Percentiles rank a stretch among this genome's conserved stretches.
phyloP scores from a whole-genome alignment of 139 green algal genomes.

The Chlorella sp. region DNA sequence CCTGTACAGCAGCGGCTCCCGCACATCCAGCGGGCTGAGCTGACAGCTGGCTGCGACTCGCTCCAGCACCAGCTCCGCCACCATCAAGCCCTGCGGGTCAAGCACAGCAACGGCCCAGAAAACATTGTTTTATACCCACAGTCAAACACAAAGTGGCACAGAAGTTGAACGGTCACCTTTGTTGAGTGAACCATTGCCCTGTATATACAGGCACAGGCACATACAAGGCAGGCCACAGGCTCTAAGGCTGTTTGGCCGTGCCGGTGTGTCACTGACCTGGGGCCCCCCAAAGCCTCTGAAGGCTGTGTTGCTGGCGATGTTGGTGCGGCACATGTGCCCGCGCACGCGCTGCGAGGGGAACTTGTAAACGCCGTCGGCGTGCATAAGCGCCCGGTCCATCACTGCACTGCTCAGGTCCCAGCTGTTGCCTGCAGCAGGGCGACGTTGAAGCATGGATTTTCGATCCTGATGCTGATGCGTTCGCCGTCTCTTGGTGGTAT shows the following conservation, averaged over 20 bases:
- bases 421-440: too few species aligned
- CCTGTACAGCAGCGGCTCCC: slow-evolving; percentile 57
- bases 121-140: background rate
- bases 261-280: slow-evolving; percentile 40
- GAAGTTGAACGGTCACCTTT: background rate
- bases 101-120: background rate
- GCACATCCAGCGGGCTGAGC: slow-evolving; percentile 8
- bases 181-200: background rate
- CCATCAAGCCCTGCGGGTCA: slow-evolving; percentile 71
- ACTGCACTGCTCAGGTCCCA: slow-evolving; percentile 73
- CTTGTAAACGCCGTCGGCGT: slow-evolving; percentile 68
- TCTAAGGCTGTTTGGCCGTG: background rate
- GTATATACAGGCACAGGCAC: background rate
- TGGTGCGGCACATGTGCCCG: slow-evolving; percentile 77
- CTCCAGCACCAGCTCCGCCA: slow-evolving; percentile 82
- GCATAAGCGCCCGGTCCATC: slow-evolving; percentile 88
- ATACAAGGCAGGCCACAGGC: background rate
- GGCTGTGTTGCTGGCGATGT: slow-evolving; percentile 88
- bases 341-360: slow-evolving; percentile 57
- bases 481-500: too few species aligned
- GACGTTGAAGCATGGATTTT: background rate
- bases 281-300: slow-evolving; percentile 94
- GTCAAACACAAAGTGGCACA: background rate
- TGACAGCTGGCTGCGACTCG: slow-evolving; percentile 31
- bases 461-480: too few species aligned